Evolutionary conservation across 108 stramenopile genomes (phyloP).

Genomic region (Licmophora abbreviata): DNA sequence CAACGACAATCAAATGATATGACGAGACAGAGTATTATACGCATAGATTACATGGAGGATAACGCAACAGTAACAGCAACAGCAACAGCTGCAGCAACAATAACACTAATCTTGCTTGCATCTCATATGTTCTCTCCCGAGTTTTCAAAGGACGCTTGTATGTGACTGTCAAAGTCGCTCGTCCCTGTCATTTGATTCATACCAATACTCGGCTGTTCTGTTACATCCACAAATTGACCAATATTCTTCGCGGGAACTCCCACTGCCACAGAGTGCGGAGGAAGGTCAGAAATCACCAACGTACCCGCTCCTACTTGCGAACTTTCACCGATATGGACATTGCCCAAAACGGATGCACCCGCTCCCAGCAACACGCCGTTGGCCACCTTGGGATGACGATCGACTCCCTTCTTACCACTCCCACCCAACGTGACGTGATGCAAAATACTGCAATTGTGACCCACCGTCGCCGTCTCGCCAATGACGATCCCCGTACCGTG

Average conservation of each 20-base stretch:
- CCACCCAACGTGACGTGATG: constrained; percentile 86
- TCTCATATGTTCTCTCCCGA: constrained; percentile 47
- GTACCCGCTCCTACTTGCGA: constrained; percentile 67
- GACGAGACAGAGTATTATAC: too few relatives aligned
- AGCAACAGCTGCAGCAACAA: neutral
- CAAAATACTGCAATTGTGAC: constrained; percentile 79
- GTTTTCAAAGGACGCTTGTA: constrained; percentile 32
- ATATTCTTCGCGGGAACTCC: constrained; percentile 60
- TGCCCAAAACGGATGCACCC: constrained; percentile 78
- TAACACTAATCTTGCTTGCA: neutral
- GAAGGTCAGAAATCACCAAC: constrained; percentile 67
- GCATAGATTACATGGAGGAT: too few relatives aligned
- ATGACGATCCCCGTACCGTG: constrained; percentile 87
- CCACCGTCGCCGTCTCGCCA: constrained; percentile 78
- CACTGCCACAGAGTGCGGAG: constrained; percentile 35
- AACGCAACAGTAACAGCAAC: neutral
- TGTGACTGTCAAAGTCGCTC: constrained; percentile 21
- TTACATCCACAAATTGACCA: constrained; percentile 59
- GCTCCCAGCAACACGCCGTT: constrained; percentile 78
- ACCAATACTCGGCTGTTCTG: constrained; percentile 46
- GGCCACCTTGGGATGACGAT: constrained; percentile 85
- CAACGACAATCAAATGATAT: too few relatives aligned
- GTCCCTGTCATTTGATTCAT: constrained; percentile 65
- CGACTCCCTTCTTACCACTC: constrained; percentile 66
- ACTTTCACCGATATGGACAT: constrained; percentile 65